A percentile compares a stretch with the other conserved stretches of the same genome.
Conservation (phyloP, 2,329 filamentous ascomycete genomes). For the Alternaria brassicicola region DNA sequence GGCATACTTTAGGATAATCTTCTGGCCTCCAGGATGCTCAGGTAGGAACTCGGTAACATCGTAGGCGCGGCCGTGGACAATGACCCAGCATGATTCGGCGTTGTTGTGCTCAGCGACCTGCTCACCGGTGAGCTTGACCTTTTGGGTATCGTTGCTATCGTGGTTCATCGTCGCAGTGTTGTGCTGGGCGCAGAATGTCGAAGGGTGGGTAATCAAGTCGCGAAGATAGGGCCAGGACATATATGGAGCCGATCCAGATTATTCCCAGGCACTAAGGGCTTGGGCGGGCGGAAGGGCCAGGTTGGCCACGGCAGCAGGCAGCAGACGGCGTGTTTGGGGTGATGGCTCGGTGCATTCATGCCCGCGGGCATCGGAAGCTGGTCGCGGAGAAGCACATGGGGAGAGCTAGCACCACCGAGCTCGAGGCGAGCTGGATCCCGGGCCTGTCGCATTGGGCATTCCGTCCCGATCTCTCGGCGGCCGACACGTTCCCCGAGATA, state of each 20-base stretch:
- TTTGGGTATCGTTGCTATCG: slow-evolving; percentile 50
- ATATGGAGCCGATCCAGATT: slow-evolving; percentile 17
- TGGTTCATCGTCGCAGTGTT: slow-evolving; percentile 50
- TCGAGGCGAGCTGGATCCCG: not conserved
- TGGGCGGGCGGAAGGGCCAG: slow-evolving; percentile 33
- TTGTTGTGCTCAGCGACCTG: slow-evolving; percentile 74
- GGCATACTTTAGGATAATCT: slow-evolving; percentile 90
- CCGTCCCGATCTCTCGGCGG: not conserved
- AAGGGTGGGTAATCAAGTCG: slow-evolving; percentile 5
- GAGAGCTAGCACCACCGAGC: not conserved
- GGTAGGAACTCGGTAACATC: slow-evolving; percentile 70
- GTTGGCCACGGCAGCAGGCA: slow-evolving; percentile 42
- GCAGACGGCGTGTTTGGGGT: slow-evolving; percentile 14
- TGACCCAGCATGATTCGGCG: slow-evolving; percentile 77
- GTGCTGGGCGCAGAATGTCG: slow-evolving; percentile 3
- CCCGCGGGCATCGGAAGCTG: slow-evolving; percentile 29
- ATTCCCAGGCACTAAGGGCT: slow-evolving; percentile 30
- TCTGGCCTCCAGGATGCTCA: slow-evolving; percentile 70
- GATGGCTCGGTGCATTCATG: slow-evolving; percentile 40
- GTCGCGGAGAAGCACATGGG: slow-evolving; percentile 7
- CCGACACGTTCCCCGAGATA: not conserved
- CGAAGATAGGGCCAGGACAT: slow-evolving; percentile 11
- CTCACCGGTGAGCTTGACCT: slow-evolving; percentile 53
- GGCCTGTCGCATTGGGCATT: slow-evolving; percentile 4
- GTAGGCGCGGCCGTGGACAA: slow-evolving; percentile 70